Base-by-base conservation (phyloP, 2,329 filamentous ascomycete genomes). In the Fusarium coffeatum region DNA sequence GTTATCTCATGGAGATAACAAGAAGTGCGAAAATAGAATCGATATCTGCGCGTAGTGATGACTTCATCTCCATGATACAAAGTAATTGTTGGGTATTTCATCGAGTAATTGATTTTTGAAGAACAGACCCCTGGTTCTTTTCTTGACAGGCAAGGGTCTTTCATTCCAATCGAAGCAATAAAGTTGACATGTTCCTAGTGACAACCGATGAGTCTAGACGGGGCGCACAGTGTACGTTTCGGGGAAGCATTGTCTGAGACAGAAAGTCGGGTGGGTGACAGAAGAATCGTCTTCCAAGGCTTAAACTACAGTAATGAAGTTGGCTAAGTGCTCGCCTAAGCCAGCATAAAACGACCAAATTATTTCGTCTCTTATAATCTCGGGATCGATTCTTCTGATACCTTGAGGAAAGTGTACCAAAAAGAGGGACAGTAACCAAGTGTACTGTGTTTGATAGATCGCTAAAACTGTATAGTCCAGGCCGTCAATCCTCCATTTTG, bases 401-500 rank as follows among this genome's bases (percentile, higher is more conserved):
- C 11, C 27, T 11, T 28, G 27, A 12, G 11, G 27, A 28, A 28
- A 28, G 27, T 28, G 11, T 11, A 28, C 27, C 27, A 28, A 28
- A 58, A 40, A 23, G 59, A 64, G 59, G 59, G 45, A 51, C 15
- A 42, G 7, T 16, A 25, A 34, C 16, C 8, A 18, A 22, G 30
- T 25, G n/a, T 41, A 48, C 60, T 40, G 62, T 65, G 23, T 46
- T 27, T 13, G 16, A 6, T 6, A 12, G 49, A 64, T 64, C 25
- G 46, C 16, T 51, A 45, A 45, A 46, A 64, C 61, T 64, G 61
- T 66, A 34, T 32, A 27, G 48, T 54, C 16, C 34, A 49, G 30
- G 55, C 42, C 42, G 42, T 32, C 7, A 47, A 49, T 40, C 46
- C 55, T 51, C 49, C 48, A n/a, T 51, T 6, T 16, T 34, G 11